Evolutionary conservation across 345 rosid species (phyloP), one percentile per base, ranked within the genome.

Genomic region (Lepidium didymum): DNA sequence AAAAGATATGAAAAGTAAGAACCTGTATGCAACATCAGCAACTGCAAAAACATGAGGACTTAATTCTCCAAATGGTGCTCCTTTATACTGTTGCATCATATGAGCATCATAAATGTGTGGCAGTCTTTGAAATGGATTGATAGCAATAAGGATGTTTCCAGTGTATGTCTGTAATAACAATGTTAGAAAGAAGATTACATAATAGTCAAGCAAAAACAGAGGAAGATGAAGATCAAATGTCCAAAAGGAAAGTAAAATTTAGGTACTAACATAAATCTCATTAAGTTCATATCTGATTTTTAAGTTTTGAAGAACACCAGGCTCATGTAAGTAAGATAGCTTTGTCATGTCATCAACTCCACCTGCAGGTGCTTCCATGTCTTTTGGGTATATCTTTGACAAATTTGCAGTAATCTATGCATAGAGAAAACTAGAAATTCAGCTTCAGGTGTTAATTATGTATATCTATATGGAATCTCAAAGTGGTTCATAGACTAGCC

Each of bases 261-360:
- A 21, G 47, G 52, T 72, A 64, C 90, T 80, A 77, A 92, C 98
- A 66, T 87, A 92, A 67, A 92, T 92, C 81, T 92, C 98, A 76
- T 92, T 92, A 29, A 92, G 83, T 71, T 92, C 94, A 21, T 87
- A 92, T 89, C 98, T 83, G 18, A 60, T 71, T 70, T 75, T 84
- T 46, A 91, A 73, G 79, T 91, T 91, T 81, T 82, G 83, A 74
- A 91, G 71, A 72, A 91, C 97, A 75, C 97, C 97, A 40, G 97
- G 97, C 77, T 91, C 97, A 13, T 91, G 97, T 75, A 91, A 69
- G 74, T 91, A 91, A n/a, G 97, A 91, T 9, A 91, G 84, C 78
- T 89, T 91, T 63, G 97, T 91, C 97, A 91, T 91, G 81, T 89
- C 97, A 87, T 91, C 97, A 69, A 91, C 96, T 37, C 97, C 97